Percentiles rank a stretch among this genome's conserved stretches.
Conservation (phyloP, 192 early-diverging fungal genomes). For the Entomortierella lignicola region DNA sequence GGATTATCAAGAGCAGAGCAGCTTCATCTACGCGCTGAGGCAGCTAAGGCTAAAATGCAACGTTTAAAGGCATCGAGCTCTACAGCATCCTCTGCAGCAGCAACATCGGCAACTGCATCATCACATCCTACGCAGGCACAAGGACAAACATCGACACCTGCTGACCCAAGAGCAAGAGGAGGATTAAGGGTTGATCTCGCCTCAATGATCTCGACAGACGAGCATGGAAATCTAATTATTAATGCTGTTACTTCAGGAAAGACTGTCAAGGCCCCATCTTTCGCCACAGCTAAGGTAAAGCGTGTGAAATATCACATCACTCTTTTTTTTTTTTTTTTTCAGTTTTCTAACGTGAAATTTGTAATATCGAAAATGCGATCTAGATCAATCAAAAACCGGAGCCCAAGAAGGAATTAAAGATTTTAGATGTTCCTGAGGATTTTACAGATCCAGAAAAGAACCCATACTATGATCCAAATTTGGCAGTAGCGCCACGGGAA, state of each 20-base stretch:
- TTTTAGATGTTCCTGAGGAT: constrained; percentile 59
- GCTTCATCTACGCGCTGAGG: constrained; percentile 20
- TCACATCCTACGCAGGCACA: constrained; percentile 1
- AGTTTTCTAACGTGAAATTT: constrained; percentile 4
- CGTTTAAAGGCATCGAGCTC: neutral
- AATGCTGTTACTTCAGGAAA: constrained; percentile 33
- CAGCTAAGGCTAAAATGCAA: constrained; percentile 6
- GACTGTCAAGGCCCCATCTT: constrained; percentile 23
- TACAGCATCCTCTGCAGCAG: neutral
- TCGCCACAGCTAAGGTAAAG: constrained; percentile 49
- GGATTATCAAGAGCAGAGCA: neutral
- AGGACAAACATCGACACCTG: constrained; percentile 4
- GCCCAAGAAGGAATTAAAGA: constrained; percentile 61
- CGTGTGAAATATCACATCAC: too few relatives aligned
- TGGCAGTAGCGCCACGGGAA: constrained; percentile 56
- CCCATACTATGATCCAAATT: constrained; percentile 86
- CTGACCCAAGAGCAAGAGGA: constrained; percentile 28
- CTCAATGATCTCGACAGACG: constrained; percentile 43
- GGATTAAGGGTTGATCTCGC: constrained; percentile 32
- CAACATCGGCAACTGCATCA: constrained; percentile 4
- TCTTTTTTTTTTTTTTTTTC: neutral
- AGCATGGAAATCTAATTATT: constrained; percentile 46
- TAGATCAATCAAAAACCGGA: constrained; percentile 49
- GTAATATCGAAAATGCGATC: constrained; percentile 3
- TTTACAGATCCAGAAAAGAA: constrained; percentile 81